Evolutionary conservation across 2,329 filamentous ascomycete species (phyloP).

Genomic region (Alternaria postmessia): DNA sequence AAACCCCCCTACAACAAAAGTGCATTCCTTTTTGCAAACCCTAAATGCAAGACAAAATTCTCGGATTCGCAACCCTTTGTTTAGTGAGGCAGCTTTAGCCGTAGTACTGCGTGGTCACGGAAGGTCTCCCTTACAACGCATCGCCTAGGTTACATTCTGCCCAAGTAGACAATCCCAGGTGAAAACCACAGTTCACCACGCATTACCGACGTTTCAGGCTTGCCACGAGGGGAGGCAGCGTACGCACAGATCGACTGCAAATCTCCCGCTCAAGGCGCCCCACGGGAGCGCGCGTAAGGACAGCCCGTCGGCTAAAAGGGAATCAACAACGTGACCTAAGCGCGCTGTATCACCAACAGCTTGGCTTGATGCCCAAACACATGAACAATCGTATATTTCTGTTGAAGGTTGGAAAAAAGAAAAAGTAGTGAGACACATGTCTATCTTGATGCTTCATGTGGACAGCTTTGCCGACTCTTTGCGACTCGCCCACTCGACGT

Average conservation of each 20-base stretch:
- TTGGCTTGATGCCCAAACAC: background rate
- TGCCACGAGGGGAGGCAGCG: conserved; percentile 18
- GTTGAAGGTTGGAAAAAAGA: background rate
- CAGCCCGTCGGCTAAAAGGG: conserved; percentile 7
- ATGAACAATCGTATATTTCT: background rate
- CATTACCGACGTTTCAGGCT: conserved; percentile 19
- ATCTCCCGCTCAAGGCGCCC: conserved; percentile 23
- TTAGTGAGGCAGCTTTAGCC: background rate
- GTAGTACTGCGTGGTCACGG: background rate
- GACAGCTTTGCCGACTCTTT: background rate
- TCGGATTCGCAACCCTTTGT: background rate
- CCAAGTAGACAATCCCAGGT: conserved; percentile 5
- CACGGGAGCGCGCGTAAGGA: conserved; percentile 13
- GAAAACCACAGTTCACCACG: conserved; percentile 9
- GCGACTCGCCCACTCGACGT: background rate
- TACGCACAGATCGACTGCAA: conserved; percentile 22
- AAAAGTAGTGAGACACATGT: background rate
- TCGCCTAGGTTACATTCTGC: conserved; percentile 1
- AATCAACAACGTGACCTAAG: conserved; percentile 8
- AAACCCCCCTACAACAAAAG: background rate
- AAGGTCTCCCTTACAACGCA: background rate
- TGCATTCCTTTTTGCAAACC: background rate
- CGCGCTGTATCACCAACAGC: conserved; percentile 11
- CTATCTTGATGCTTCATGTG: background rate
- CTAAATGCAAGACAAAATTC: conserved; percentile 4